phyloP scores from a whole-genome alignment of 352 stramenopile species.

The Pythium rishiriense region DNA sequence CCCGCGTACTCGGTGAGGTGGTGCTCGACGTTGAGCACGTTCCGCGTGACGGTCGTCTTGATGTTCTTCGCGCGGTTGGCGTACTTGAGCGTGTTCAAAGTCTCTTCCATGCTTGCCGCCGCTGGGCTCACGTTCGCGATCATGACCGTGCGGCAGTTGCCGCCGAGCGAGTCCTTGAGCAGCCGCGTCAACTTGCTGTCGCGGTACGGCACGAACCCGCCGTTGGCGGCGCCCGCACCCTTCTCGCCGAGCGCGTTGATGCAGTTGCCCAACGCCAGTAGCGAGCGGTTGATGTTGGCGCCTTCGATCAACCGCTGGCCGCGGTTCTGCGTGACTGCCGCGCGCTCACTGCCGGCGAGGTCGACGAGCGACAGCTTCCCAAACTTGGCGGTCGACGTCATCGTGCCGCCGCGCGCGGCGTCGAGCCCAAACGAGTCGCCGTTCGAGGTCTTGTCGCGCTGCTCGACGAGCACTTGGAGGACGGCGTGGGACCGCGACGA shows the following conservation, averaged over 20 bases:
- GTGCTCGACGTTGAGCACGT: slow-evolving; percentile 89
- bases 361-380: slow-evolving; percentile 91
- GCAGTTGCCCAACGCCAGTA: slow-evolving; percentile 91
- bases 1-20: slow-evolving; percentile 85
- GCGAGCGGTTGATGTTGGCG: slow-evolving; percentile 91
- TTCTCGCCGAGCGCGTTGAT: slow-evolving; percentile 93
- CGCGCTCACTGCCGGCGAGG: slow-evolving; percentile 89
- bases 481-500: slow-evolving; percentile 91
- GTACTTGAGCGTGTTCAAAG: slow-evolving; percentile 91
- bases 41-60: slow-evolving; percentile 88
- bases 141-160: slow-evolving; percentile 94
- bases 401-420: slow-evolving; percentile 19
- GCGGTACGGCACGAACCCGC: slow-evolving; percentile 78
- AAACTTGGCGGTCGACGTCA: slow-evolving; percentile 56
- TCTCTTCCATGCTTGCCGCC: slow-evolving; percentile 86
- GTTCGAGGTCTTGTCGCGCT: slow-evolving; percentile 46
- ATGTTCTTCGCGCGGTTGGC: slow-evolving; percentile 94
- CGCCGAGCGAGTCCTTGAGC: slow-evolving; percentile 89
- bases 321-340: slow-evolving; percentile 88
- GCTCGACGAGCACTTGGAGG: slow-evolving; percentile 83
- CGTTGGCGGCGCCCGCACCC: slow-evolving; percentile 11
- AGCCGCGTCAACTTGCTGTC: slow-evolving; percentile 90
- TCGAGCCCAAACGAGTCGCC: slow-evolving; percentile 20
- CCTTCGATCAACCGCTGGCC: slow-evolving; percentile 86
- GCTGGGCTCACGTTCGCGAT: slow-evolving; percentile 90